phyloP scores from a whole-genome alignment of 495 filamentous ascomycete genomes.

The Trichoderma orchidacearum region DNA sequence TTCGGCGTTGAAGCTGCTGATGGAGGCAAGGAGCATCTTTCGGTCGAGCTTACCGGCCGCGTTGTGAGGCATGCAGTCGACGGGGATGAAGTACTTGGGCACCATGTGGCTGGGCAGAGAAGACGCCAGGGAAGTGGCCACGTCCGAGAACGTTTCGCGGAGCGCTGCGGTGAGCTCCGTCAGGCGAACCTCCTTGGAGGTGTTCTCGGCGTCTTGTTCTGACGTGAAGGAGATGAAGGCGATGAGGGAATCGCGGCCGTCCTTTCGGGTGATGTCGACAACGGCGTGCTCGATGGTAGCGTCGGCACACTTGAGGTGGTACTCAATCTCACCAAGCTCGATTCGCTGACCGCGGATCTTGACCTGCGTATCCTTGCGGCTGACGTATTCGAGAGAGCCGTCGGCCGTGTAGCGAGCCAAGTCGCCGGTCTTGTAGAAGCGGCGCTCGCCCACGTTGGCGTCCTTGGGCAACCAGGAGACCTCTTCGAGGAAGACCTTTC shows the following conservation, averaged over 20 bases:
- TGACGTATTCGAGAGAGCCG: slow-evolving; percentile 5
- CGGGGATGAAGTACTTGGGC: slow-evolving; percentile 5
- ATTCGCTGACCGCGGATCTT: slow-evolving; percentile 17
- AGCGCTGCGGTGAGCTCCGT: slow-evolving; percentile 52
- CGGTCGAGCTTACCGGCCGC: slow-evolving; percentile 47
- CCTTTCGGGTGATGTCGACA: slow-evolving; percentile 7
- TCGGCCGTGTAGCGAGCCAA: slow-evolving; percentile 28
- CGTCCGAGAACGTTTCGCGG: slow-evolving; percentile 52
- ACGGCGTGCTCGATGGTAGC: not conserved
- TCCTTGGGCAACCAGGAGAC: slow-evolving; percentile 22
- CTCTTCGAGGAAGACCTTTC: slow-evolving; percentile 18
- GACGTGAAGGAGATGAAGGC: slow-evolving; percentile 8
- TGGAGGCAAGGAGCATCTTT: slow-evolving; percentile 31
- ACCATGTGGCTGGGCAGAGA: slow-evolving; percentile 8
- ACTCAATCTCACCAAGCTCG: slow-evolving; percentile 15
- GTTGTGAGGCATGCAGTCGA: not conserved
- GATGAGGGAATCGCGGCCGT: slow-evolving; percentile 16
- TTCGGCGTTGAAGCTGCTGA: slow-evolving; percentile 1
- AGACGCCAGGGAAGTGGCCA: slow-evolving; percentile 49
- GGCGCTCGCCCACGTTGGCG: not conserved
- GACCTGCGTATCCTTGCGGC: slow-evolving; percentile 14
- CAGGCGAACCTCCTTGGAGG: slow-evolving; percentile 17
- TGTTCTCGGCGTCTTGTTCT: not conserved
- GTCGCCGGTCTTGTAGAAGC: slow-evolving; percentile 31
- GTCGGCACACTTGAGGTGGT: not conserved